phyloP scores from a whole-genome alignment of 2,329 filamentous ascomycete genomes.

The Westerdykella ornata region DNA sequence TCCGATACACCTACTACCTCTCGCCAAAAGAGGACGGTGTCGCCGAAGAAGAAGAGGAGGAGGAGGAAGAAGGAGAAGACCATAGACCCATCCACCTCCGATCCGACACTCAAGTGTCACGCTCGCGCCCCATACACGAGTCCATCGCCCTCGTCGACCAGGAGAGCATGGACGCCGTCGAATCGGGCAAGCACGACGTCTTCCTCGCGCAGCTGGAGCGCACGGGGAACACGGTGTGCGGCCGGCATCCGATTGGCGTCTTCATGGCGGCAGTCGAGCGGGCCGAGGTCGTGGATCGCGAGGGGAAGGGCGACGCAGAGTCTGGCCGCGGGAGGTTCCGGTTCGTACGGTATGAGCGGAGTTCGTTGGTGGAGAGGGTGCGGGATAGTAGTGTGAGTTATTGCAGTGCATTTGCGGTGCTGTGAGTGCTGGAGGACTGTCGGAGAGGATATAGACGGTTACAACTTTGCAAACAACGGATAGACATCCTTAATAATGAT shows the following conservation, averaged over 20 bases:
- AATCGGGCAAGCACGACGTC: slow-evolving; percentile 61
- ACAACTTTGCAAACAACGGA: no score
- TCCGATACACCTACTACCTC: slow-evolving; percentile 76
- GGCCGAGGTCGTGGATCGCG: slow-evolving; percentile 47
- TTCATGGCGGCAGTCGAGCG: slow-evolving; percentile 80
- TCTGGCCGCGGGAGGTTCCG: slow-evolving; percentile 54
- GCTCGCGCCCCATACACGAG: slow-evolving; percentile 63
- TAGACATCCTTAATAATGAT: no score
- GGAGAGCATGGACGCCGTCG: slow-evolving; percentile 76
- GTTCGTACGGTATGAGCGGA: slow-evolving; percentile 83
- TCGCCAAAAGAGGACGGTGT: slow-evolving; percentile 27
- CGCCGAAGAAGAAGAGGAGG: no score
- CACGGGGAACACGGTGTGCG: slow-evolving; percentile 89
- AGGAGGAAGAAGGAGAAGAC: slow-evolving; percentile 8
- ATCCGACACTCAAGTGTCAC: slow-evolving; percentile 47
- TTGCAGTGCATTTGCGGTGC: slow-evolving; percentile 78
- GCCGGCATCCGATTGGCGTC: slow-evolving; percentile 88
- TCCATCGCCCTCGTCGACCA: slow-evolving; percentile 76
- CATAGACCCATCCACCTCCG: slow-evolving; percentile 31
- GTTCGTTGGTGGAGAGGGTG: slow-evolving; percentile 61
- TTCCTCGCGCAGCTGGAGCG: slow-evolving; percentile 64
- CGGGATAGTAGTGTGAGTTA: slow-evolving; percentile 88
- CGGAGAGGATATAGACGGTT: not conserved
- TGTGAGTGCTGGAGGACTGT: not conserved
- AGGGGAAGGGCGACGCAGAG: slow-evolving; percentile 21